phyloP scores from a whole-genome alignment of 257 asterid genomes.

The Oldenlandia corymbosa region DNA sequence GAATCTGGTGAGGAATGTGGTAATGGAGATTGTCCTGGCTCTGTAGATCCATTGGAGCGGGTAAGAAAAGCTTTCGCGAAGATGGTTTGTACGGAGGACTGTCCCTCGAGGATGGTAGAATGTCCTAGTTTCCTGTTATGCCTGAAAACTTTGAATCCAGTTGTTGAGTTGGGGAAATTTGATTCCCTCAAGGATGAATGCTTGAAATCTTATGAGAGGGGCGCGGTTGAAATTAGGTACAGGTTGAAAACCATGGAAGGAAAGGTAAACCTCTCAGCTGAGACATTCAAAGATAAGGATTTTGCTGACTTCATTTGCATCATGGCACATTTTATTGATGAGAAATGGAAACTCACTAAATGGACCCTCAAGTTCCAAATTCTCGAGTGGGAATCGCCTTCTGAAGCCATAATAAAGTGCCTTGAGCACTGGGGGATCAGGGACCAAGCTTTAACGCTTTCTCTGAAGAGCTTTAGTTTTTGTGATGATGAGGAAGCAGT shows the following conservation, averaged over 20 bases:
- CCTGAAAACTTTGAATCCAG: background rate
- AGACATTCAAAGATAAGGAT: background rate
- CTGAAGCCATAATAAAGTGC: background rate
- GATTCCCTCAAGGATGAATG: background rate
- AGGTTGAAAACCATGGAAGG: background rate
- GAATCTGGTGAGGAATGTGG: too few species aligned
- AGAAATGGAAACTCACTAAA: background rate
- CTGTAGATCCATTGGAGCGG: background rate
- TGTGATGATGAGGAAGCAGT: background rate
- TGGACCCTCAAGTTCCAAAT: background rate
- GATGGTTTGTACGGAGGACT: background rate
- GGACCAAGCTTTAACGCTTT: background rate
- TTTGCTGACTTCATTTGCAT: background rate
- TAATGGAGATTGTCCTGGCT: background rate
- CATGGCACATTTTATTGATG: background rate
- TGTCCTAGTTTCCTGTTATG: background rate
- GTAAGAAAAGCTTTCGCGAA: background rate
- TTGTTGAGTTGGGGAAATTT: background rate
- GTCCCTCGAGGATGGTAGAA: background rate
- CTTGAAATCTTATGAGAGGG: background rate
- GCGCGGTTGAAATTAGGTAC: background rate
- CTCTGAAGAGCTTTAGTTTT: conserved; percentile 1
- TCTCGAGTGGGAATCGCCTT: background rate
- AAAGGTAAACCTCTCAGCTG: background rate
- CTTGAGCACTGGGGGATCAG: conserved; percentile 1